Conservation (phyloP, 306 rosid species). For the Vigna reflexopilosa region DNA sequence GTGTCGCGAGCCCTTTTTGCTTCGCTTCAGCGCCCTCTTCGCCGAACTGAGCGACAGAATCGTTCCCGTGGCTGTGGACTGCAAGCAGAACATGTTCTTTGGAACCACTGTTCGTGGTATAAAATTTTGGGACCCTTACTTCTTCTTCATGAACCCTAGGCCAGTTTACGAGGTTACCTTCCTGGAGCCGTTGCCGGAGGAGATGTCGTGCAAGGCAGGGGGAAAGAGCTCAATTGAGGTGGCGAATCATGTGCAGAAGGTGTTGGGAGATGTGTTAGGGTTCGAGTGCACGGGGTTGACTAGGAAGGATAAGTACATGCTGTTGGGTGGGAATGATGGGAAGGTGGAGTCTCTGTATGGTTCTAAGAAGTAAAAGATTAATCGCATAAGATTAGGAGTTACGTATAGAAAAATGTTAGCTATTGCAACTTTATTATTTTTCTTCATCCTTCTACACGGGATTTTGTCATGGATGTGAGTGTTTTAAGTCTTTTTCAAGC, state of each 20-base stretch:
- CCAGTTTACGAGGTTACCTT: constrained; percentile 76
- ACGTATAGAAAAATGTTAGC: not conserved
- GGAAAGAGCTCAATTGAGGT: constrained; percentile 92
- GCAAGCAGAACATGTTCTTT: constrained; percentile 82
- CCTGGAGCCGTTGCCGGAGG: constrained; percentile 76
- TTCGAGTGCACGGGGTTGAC: constrained; percentile 88
- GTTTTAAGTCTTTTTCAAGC: constrained; percentile 20
- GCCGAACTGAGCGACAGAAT: constrained; percentile 95
- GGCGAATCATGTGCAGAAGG: constrained; percentile 94
- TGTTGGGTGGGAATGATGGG: constrained; percentile 97
- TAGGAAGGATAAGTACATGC: constrained; percentile 82
- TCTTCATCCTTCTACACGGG: not conserved
- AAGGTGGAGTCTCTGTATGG: constrained; percentile 85
- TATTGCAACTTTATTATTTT: not conserved
- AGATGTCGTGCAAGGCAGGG: constrained; percentile 75
- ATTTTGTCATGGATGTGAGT: constrained; percentile 7
- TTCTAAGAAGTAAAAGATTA: constrained; percentile 54
- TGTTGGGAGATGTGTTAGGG: constrained; percentile 76
- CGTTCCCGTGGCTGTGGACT: constrained; percentile 91
- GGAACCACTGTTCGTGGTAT: constrained; percentile 94
- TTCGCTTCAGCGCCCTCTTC: constrained; percentile 87
- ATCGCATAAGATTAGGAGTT: too few species aligned
- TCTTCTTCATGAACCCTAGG: constrained; percentile 97
- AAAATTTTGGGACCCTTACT: constrained; percentile 94
- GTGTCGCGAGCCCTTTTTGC: constrained; percentile 79